phyloP scores from a whole-genome alignment of 345 rosid species.

The Aquilaria malaccensis region DNA sequence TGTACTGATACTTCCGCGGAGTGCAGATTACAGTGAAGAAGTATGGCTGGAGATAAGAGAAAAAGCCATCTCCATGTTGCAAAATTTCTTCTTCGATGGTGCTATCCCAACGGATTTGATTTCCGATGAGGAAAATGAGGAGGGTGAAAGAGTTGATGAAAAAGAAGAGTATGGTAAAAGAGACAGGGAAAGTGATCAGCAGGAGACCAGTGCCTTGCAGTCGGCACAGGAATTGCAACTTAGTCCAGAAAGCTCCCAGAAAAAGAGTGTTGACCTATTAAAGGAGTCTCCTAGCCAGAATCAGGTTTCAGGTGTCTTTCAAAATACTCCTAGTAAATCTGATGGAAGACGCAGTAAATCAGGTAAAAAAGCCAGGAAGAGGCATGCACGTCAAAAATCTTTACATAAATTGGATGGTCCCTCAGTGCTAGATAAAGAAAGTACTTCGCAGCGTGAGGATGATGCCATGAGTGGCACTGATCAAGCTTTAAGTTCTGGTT shows the following conservation, averaged over 20 bases:
- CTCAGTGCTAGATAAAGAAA: slow-evolving; percentile 56
- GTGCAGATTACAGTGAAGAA: slow-evolving; percentile 99
- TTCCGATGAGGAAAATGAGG: slow-evolving; percentile 79
- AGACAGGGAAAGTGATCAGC: slow-evolving; percentile 37
- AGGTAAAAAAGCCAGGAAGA: slow-evolving; percentile 94
- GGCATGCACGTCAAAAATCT: slow-evolving; percentile 69
- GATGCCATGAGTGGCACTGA: slow-evolving; percentile 88
- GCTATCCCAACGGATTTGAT: slow-evolving; percentile 58
- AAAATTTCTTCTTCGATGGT: slow-evolving; percentile 76
- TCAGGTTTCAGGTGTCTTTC: slow-evolving; percentile 47
- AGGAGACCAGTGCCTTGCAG: slow-evolving; percentile 41
- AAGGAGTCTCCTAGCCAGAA: slow-evolving; percentile 49
- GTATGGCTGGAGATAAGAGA: slow-evolving; percentile 99
- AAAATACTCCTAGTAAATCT: slow-evolving; percentile 29
- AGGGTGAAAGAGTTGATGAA: slow-evolving; percentile 51
- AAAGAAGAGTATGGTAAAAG: slow-evolving; percentile 30
- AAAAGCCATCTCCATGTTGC: slow-evolving; percentile 78
- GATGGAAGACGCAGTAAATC: slow-evolving; percentile 75
- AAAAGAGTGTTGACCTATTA: slow-evolving; percentile 30
- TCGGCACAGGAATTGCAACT: slow-evolving; percentile 37
- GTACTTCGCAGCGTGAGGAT: slow-evolving; percentile 70
- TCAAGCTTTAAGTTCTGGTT: slow-evolving; percentile 71
- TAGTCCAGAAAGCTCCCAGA: slow-evolving; percentile 46
- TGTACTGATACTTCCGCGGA: slow-evolving; percentile 90
- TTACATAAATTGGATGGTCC: slow-evolving; percentile 54